Evolutionary conservation across 2,329 filamentous ascomycete species (phyloP), one percentile per base, ranked within the genome.

Genomic region (Neurospora sp.): DNA sequence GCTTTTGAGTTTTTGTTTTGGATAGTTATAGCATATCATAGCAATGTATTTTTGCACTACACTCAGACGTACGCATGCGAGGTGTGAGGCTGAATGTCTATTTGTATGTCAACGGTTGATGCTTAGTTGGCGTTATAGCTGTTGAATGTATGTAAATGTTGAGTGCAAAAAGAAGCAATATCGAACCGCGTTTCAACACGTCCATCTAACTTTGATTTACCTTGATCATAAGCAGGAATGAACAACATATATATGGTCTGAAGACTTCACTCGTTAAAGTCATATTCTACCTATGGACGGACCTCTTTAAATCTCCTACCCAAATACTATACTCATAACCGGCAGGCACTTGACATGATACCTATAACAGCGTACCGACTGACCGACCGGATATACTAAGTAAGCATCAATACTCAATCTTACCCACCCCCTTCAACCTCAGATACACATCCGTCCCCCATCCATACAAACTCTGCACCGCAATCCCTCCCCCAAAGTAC

Each of bases 401-500:
- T 5, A 62, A 69, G 66, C 23, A 75, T 75, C 70, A 43, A 43
- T 43, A 82, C 71, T 82, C 79, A 69, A 88, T 84, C 73, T 83
- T 86, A 10, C 86, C 87, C 8, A 90, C 86, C 2, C 88, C 88
- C 77, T 89, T 89, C 58, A 91, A 78, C 67, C 87, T 81, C 66
- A 91, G 78, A 75, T 91, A 91, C 1, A 91, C 89, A 76, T 91
- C 89, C 6, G 87, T 89, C 4, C 88, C 96, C 96, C 96, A 99
- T 4, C 96, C 95, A 83, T 93, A 96, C 66, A 98, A 81, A 78
- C 93, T 97, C 84, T 99, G 95, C n/a, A 99, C 90, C 4, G 90
- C 90, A 71, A 99, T 96, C 2, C 94, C 94, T 0, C 96, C 96
- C 2, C 96, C 96, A 83, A 99, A 99, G 77, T 98, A 99, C 82